phyloP scores from a whole-genome alignment of 345 rosid genomes.

The Syzygium aromaticum region DNA sequence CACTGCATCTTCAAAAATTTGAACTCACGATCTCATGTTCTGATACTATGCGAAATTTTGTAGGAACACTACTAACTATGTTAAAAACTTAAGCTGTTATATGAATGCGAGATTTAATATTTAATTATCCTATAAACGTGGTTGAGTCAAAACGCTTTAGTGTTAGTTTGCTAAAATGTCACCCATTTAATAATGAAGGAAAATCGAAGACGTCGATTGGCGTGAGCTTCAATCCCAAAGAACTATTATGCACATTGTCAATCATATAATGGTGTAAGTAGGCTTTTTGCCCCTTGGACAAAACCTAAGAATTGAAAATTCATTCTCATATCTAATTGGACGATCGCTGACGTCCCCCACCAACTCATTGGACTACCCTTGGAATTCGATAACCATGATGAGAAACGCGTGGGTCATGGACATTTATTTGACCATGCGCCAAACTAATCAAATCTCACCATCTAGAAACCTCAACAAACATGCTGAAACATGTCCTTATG shows the following conservation, averaged over 20 bases:
- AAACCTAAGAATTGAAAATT: not conserved
- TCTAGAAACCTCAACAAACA: too few species aligned
- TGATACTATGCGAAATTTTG: too few species aligned
- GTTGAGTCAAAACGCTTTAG: not conserved
- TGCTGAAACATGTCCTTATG: too few species aligned
- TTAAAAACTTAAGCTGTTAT: too few species aligned
- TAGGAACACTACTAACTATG: too few species aligned
- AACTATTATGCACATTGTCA: not conserved
- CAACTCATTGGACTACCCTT: not conserved
- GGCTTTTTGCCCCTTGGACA: not conserved
- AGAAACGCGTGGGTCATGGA: not conserved
- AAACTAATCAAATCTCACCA: not conserved
- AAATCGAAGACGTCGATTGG: not conserved
- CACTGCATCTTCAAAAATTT: not conserved
- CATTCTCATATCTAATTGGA: not conserved
- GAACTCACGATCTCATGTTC: too few species aligned
- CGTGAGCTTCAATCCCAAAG: not conserved
- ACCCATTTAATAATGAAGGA: not conserved
- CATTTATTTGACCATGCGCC: not conserved
- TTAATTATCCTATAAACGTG: too few species aligned
- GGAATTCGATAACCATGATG: not conserved
- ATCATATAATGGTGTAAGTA: not conserved
- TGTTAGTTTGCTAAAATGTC: not conserved
- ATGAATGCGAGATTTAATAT: too few species aligned
- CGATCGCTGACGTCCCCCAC: not conserved